Conservation (phyloP, 1,139 yeast genomes). For the Candida anutae region DNA sequence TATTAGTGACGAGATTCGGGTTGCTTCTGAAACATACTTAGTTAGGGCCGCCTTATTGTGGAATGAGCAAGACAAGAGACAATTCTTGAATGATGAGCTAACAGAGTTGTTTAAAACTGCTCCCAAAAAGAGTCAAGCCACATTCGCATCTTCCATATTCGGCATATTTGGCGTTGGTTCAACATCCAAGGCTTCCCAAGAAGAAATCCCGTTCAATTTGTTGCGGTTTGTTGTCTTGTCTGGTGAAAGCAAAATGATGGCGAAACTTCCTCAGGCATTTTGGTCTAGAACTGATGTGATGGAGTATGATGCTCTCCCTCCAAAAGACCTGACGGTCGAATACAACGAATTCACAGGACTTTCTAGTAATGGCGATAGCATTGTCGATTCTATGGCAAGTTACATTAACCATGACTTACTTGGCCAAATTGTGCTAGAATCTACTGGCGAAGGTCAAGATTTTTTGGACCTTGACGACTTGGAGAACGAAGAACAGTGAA, state of each 20-base stretch:
- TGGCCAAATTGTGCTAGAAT: constrained; percentile 26
- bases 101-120: constrained; percentile 20
- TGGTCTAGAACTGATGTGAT: constrained; percentile 56
- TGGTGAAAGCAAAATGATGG: constrained; percentile 65
- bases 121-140: constrained; percentile 5
- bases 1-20: constrained; percentile 16
- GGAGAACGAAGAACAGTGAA: too few relatives aligned
- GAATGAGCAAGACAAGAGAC: constrained; percentile 37
- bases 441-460: constrained; percentile 18
- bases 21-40: constrained; percentile 45
- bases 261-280: constrained; percentile 52
- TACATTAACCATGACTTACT: constrained; percentile 34
- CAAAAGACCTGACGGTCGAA: constrained; percentile 23
- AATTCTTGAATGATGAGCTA: constrained; percentile 44
- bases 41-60: constrained; percentile 44
- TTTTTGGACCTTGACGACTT: constrained; percentile 20
- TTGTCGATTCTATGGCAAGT: constrained; percentile 27
- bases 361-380: constrained; percentile 7
- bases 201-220: constrained; percentile 47
- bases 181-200: constrained; percentile 11
- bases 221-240: constrained; percentile 61
- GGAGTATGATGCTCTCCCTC: constrained; percentile 70
- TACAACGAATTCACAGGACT: constrained; percentile 24
- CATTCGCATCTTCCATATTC: constrained; percentile 8
- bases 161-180: constrained; percentile 13